Evolutionary conservation across 768 basidiomycete species (phyloP).

Genomic region (Lactarius psammicola): DNA sequence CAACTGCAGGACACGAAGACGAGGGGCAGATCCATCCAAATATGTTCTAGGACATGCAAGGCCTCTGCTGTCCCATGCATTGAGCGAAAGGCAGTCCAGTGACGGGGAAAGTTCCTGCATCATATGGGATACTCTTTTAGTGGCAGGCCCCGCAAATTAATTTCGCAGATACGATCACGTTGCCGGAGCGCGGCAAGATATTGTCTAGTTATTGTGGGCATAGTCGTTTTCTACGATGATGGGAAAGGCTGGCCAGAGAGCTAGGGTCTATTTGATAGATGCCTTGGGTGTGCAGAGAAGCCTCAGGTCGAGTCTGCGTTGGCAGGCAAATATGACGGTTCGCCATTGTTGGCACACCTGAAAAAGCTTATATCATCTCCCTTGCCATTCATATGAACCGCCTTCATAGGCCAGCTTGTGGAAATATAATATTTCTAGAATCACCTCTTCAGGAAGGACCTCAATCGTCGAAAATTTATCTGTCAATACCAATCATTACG

Average conservation of each 20-base stretch:
- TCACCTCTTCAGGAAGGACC: constrained; percentile 7
- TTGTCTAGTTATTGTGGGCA: not conserved
- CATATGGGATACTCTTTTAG: not conserved
- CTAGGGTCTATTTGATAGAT: not conserved
- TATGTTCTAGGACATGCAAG: not conserved
- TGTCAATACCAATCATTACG: no score
- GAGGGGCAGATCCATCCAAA: not conserved
- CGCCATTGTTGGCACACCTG: constrained; percentile 12
- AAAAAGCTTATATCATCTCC: not conserved
- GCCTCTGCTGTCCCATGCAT: not conserved
- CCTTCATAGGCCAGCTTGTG: not conserved
- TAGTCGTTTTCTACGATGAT: not conserved
- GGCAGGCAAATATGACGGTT: not conserved
- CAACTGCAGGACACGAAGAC: not conserved
- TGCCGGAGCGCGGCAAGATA: constrained; percentile 5
- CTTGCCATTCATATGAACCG: no score
- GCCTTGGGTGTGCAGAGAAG: constrained; percentile 7
- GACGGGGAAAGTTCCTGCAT: not conserved
- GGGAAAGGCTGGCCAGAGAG: not conserved
- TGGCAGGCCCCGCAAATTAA: not conserved
- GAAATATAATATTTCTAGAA: not conserved
- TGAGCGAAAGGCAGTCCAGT: not conserved
- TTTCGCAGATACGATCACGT: not conserved
- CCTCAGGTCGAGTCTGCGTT: not conserved
- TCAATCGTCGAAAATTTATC: not conserved